phyloP scores from a whole-genome alignment of 2,329 filamentous ascomycete species.

The Arthrobotrys sphaeroides region DNA sequence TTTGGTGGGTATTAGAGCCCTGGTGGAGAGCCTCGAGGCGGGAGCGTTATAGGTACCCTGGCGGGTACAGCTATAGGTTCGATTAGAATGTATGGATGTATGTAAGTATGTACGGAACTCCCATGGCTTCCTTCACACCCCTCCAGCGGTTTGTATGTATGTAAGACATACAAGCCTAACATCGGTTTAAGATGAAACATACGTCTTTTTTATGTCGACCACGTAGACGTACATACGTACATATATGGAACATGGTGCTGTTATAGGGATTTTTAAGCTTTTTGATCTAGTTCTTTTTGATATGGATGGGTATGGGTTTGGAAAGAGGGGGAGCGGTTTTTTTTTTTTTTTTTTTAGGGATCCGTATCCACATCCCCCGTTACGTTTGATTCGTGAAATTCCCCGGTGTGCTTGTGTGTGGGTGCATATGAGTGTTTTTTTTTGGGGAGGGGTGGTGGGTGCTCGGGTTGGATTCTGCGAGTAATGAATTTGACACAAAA shows the following conservation, averaged over 20 bases:
- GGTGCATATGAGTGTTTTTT: neutral
- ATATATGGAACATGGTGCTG: no score
- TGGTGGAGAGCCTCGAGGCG: no score
- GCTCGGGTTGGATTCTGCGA: neutral
- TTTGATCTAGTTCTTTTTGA: neutral
- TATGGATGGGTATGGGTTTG: neutral
- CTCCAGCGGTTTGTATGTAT: neutral
- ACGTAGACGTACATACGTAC: neutral
- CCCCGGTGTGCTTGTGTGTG: neutral
- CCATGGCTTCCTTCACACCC: no score
- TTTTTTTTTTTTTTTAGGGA: no score
- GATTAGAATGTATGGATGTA: no score
- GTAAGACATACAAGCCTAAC: conserved; percentile 3
- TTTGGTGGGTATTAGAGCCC: no score
- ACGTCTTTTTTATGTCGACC: neutral
- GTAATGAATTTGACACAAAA: neutral
- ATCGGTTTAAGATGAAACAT: conserved; percentile 10
- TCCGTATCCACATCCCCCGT: neutral
- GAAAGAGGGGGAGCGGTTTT: neutral
- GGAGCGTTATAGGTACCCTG: no score
- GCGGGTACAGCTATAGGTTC: neutral
- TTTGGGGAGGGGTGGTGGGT: neutral
- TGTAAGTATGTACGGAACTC: no score
- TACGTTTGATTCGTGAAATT: neutral
- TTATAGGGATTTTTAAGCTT: no score